These are phyloP conservation scores for Dendrocalamus latiflorus DNA, from an alignment of 202 grass and related monocot genomes.

Conservation along the genomic window DNA sequence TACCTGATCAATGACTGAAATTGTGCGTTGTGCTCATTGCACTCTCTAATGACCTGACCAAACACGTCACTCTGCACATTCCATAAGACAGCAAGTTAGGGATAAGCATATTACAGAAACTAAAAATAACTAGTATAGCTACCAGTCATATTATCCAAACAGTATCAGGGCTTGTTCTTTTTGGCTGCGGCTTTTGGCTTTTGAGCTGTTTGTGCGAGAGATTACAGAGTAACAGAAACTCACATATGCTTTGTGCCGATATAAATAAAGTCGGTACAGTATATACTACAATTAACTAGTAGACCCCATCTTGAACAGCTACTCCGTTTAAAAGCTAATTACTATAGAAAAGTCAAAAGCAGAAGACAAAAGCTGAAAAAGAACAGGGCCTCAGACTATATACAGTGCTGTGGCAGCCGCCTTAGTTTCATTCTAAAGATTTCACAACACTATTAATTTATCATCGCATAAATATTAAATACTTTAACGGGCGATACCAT, in stretches of 20 bases:
- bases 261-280: too few relatives aligned
- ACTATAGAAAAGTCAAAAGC: too few relatives aligned
- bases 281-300: too few relatives aligned
- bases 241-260: too few relatives aligned
- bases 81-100: conserved; percentile 7
- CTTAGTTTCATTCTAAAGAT: neutral
- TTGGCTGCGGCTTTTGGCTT: too few relatives aligned
- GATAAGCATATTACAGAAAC: neutral
- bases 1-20: conserved; percentile 87
- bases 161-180: neutral
- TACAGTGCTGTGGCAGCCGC: neutral
- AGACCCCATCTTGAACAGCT: too few relatives aligned
- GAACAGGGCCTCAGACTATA: neutral
- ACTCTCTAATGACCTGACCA: conserved; percentile 88
- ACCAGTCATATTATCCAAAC: neutral
- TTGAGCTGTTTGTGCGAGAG: too few relatives aligned
- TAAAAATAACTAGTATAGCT: neutral
- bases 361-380: too few relatives aligned
- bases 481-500: neutral
- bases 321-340: too few relatives aligned
- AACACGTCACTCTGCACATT: conserved; percentile 63
- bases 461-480: neutral
- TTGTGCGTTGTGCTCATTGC: conserved; percentile 71
- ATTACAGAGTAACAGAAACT: too few relatives aligned
- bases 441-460: neutral